Percentiles rank a stretch among this genome's conserved stretches.
phyloP scores from a whole-genome alignment of 345 rosid species.

The Fremontodendron californicum region DNA sequence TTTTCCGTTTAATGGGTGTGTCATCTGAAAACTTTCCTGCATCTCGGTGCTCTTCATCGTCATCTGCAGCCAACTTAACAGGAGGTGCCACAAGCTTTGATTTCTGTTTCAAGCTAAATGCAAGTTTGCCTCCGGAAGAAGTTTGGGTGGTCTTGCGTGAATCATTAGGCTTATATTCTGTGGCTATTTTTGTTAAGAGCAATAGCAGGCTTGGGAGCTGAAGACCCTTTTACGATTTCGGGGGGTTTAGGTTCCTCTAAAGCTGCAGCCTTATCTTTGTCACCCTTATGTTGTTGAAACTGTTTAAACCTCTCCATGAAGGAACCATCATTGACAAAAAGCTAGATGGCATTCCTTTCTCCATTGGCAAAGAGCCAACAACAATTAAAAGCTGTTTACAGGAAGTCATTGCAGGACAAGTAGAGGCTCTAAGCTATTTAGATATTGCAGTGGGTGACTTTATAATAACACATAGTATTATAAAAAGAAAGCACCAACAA shows the following conservation, averaged over 20 bases:
- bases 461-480: neutral
- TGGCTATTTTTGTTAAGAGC: conserved; percentile 33
- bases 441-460: conserved; percentile 9
- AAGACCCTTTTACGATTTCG: conserved; percentile 45
- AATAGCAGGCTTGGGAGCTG: conserved; percentile 38
- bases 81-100: conserved; percentile 83
- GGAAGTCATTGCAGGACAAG: conserved; percentile 51
- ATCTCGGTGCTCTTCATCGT: conserved; percentile 73
- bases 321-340: conserved; percentile 94
- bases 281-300: conserved; percentile 77
- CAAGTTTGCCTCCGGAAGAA: conserved; percentile 75
- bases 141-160: conserved; percentile 33
- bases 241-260: conserved; percentile 65
- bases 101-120: conserved; percentile 95
- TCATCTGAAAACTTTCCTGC: conserved; percentile 40
- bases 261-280: conserved; percentile 24
- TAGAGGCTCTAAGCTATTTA: conserved; percentile 53
- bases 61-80: conserved; percentile 77
- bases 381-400: conserved; percentile 23
- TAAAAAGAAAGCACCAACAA: neutral
- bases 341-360: conserved; percentile 61
- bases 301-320: conserved; percentile 99
- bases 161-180: conserved; percentile 49
- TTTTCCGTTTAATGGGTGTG: conserved; percentile 60
- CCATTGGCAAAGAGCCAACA: conserved; percentile 53